These are phyloP conservation scores for Laguncularia racemosa DNA, from an alignment of 345 rosid genomes.

Conservation along the genomic window DNA sequence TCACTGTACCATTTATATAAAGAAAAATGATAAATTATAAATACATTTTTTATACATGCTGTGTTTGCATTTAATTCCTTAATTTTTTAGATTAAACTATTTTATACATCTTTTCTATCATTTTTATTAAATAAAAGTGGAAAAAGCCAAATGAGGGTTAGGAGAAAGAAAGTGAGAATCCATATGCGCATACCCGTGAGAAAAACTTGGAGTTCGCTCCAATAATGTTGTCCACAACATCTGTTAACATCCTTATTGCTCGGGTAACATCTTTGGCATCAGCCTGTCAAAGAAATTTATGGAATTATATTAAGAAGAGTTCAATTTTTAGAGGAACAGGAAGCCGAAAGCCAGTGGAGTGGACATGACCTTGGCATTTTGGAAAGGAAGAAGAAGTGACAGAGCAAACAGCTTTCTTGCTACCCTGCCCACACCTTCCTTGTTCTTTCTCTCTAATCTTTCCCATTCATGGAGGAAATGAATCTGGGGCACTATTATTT, in stretches of 20 bases:
- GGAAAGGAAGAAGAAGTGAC: constrained; percentile 33
- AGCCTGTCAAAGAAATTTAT: constrained; percentile 20
- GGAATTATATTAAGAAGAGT: neutral
- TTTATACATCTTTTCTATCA: too few species aligned
- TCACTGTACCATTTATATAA: too few species aligned
- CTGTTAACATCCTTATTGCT: constrained; percentile 41
- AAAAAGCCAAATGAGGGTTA: too few species aligned
- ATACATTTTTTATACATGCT: too few species aligned
- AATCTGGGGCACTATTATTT: constrained; percentile 39
- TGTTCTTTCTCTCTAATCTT: constrained; percentile 37
- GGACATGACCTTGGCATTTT: constrained; percentile 40
- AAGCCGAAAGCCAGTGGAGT: neutral
- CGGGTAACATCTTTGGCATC: constrained; percentile 35
- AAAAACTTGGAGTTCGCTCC: constrained; percentile 18
- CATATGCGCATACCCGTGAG: constrained; percentile 25
- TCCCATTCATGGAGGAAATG: constrained; percentile 42
- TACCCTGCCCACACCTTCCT: constrained; percentile 51
- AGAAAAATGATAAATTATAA: too few species aligned
- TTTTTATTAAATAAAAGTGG: too few species aligned
- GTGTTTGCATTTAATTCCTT: too few species aligned
- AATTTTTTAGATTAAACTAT: too few species aligned
- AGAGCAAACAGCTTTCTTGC: constrained; percentile 55
- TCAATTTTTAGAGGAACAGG: neutral
- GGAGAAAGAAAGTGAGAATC: too few species aligned
- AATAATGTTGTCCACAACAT: constrained; percentile 38